Base-by-base conservation (phyloP, 2,329 filamentous ascomycete species). In the Cordyceps militaris region DNA sequence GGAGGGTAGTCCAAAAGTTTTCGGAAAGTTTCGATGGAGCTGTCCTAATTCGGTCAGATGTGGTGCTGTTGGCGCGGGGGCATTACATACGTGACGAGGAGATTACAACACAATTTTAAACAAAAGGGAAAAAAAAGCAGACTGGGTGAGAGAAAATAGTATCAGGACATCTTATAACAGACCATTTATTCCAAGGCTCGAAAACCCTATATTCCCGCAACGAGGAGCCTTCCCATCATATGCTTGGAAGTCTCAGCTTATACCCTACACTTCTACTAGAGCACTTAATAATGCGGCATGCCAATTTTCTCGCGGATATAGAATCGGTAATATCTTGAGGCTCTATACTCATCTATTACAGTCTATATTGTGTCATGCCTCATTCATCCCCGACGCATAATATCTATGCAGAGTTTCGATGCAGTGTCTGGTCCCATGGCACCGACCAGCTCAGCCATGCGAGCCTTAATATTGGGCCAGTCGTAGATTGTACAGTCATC, bases 361-460 rank as follows among this genome's bases (percentile, higher is more conserved):
- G 8, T 19, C 9, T 11, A 13, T 32, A 16, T 7, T 47, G 9
- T 10, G 26, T 8, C 14, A 24, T 16, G 13, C n/a, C 13, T 44
- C 9, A 40, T 46, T 49, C 19, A 51, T 34, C 26, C 21, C n/a
- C 14, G 13, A 13, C 47, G 47, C n/a, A 59, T 57, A 59, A 87
- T 79, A 64, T 87, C 80, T 14, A 91, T 70, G 43, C 84, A 81
- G 19, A 88, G 73, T 53, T 78, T 73, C 21, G 70, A 71, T 46
- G 83, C 75, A 50, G 86, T 67, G 44, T 86, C 81, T 1, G 79
- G 74, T 0, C 88, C 88, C 46, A 90, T 69, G 11, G 82, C 81
- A 3, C 87, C 85, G 3, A 85, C 80, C 52, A 91, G 67, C 65
- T 91, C 86, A 1, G 83, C 86, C 59, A 91, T 78, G 36, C 79